Base-by-base conservation (phyloP, 2,329 filamentous ascomycete species). In the Pseudogymnoascus sp. region DNA sequence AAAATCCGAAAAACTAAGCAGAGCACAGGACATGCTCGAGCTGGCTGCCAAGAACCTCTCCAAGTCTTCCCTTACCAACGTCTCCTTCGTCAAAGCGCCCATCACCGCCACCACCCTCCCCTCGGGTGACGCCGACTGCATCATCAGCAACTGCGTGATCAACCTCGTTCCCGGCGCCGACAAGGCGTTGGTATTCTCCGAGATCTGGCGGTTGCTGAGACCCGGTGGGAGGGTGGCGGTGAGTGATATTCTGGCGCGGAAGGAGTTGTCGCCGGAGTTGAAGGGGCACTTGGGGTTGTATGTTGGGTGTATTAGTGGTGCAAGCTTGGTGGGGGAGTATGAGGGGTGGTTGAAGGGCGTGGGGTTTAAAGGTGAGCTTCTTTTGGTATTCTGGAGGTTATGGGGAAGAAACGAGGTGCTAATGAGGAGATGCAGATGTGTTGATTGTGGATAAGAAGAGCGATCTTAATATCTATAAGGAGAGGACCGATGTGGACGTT, bases 101-200 rank as follows among this genome's bases (percentile, higher is more conserved):
- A 84, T 86, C 65, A 82, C 78, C 0, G 64, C 71, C 3, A 77
- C 83, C 18, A 70, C 75, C 0, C 70, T 84, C 0, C 67, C 71
- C 0, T 64, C 70, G 8, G 65, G 62, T 7, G 76, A 67, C 13
- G 78, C 75, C 15, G 75, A 84, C 69, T 79, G 79, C 65, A 77
- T 86, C 60, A 83, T 85, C 63, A 81, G 77, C 63, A 87, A 86
- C 70, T 87, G 83, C 61, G 82, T 84, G 23, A 71, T 85, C 61
- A 85, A 84, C 63, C 77, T 84, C 0, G 78, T 84, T 0, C 81
- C 80, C 0, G 67, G 71, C 7, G 60, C 62, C 0, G 79, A 85
- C 8, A 85, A 84, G 66, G 74, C 71, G 5, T 62, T 72, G 0
- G 81, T 78, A 0, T 86, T 86, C 62, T 65, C 70, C 0, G 83